Evolutionary conservation across 129 eudicot genomes (phyloP).

Genomic region (Artemisia argyi): DNA sequence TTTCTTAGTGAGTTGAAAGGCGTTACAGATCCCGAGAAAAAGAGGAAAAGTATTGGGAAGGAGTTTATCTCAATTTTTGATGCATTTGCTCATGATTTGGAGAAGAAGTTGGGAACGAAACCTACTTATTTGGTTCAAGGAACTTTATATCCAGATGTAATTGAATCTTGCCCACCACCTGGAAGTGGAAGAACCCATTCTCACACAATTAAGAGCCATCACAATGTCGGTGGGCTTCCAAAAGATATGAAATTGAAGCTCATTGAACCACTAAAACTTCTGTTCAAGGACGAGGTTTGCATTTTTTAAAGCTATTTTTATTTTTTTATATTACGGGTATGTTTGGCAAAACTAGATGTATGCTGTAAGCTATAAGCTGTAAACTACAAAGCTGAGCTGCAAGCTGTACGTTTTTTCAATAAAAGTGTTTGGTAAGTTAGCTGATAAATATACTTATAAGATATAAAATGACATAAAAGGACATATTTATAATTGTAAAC

Average conservation of each 20-base stretch:
- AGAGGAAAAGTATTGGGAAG: constrained; percentile 89
- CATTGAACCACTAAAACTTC: constrained; percentile 90
- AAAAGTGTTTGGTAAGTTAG: no score
- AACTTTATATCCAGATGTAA: constrained; percentile 95
- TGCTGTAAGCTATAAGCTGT: no score
- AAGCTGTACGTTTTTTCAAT: no score
- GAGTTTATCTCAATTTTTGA: constrained; percentile 88
- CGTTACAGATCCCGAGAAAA: constrained; percentile 80
- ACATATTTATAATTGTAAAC: no score
- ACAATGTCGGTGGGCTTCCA: constrained; percentile 95
- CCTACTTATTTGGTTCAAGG: constrained; percentile 94
- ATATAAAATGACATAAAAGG: no score
- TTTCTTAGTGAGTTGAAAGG: constrained; percentile 84
- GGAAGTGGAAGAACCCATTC: constrained; percentile 94
- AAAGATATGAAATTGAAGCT: constrained; percentile 97
- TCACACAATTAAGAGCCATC: constrained; percentile 96
- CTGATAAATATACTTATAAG: no score
- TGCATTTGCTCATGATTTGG: constrained; percentile 82
- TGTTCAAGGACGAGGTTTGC: constrained; percentile 91
- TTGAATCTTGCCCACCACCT: constrained; percentile 97
- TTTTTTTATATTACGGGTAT: background rate
- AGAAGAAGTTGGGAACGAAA: constrained; percentile 64
- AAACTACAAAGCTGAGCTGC: no score
- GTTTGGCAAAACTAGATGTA: no score
- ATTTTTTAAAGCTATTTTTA: background rate